Conservation (phyloP, 495 filamentous ascomycete genomes). For the Emericellopsis terricola region DNA sequence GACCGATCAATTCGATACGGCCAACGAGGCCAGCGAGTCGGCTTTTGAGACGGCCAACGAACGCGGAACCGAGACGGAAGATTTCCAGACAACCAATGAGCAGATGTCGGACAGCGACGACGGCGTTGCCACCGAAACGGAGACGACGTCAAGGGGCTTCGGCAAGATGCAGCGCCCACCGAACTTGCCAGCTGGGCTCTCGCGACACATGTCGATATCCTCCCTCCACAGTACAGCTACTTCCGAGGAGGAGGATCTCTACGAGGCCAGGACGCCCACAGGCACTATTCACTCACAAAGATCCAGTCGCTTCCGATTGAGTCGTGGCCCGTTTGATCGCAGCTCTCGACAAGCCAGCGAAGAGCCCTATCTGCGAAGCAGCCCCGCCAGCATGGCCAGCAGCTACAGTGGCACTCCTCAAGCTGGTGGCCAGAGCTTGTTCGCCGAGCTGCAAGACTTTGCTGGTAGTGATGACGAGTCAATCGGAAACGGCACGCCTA, state of each 20-base stretch:
- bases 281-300: conserved; percentile 42
- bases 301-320: conserved; percentile 51
- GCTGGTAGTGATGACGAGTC: conserved; percentile 47
- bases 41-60: conserved; percentile 80
- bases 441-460: conserved; percentile 72
- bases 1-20: conserved; percentile 64
- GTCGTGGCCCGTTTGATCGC: conserved; percentile 36
- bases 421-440: conserved; percentile 58
- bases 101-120: conserved; percentile 66
- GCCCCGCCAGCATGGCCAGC: conserved; percentile 36
- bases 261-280: conserved; percentile 36
- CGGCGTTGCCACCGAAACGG: conserved; percentile 68
- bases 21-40: conserved; percentile 67
- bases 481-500: conserved; percentile 18
- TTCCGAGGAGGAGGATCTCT: conserved; percentile 61
- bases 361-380: conserved; percentile 30
- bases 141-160: conserved; percentile 34
- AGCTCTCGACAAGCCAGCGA: conserved; percentile 50
- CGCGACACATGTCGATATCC: conserved; percentile 18
- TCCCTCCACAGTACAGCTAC: conserved; percentile 80
- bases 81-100: conserved; percentile 82
- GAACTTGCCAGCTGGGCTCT: conserved; percentile 4
- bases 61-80: conserved; percentile 71
- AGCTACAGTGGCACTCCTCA: conserved; percentile 30
- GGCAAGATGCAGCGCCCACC: conserved; percentile 19